These are phyloP conservation scores for Rutidosis leptorrhynchoides DNA, from an alignment of 129 eudicot genomes.

Conservation along the genomic window DNA sequence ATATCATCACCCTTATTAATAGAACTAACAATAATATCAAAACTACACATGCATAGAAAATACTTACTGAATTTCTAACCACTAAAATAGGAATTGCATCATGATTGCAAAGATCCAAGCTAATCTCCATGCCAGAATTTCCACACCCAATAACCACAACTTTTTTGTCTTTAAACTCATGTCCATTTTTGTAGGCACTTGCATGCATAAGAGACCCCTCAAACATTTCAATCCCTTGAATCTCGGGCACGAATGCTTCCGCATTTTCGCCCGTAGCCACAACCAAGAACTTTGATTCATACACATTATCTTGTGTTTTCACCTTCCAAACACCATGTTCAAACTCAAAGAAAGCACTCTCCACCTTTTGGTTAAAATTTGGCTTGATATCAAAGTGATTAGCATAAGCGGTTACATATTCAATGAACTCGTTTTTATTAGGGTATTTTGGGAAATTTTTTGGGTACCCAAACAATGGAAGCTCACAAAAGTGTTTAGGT, in stretches of 20 bases:
- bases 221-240: constrained; percentile 47
- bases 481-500: constrained; percentile 60
- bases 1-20: background rate
- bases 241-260: constrained; percentile 59
- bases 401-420: constrained; percentile 67
- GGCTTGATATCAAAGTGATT: constrained; percentile 61
- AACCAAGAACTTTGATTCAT: constrained; percentile 52
- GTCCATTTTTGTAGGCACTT: constrained; percentile 57
- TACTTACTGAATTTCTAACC: constrained; percentile 69
- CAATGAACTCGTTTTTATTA: constrained; percentile 51
- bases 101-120: constrained; percentile 64
- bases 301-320: constrained; percentile 37
- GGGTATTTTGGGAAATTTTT: constrained; percentile 66
- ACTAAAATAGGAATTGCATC: constrained; percentile 55
- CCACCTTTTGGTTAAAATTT: constrained; percentile 51
- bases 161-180: constrained; percentile 36
- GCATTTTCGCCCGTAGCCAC: constrained; percentile 85
- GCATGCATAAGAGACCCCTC: constrained; percentile 53
- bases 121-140: constrained; percentile 86
- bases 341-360: constrained; percentile 41
- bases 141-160: constrained; percentile 86
- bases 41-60: background rate
- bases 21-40: background rate
- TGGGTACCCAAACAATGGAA: constrained; percentile 62
- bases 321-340: constrained; percentile 56